Percentiles rank a stretch among this genome's conserved stretches.
phyloP scores from a whole-genome alignment of 805 yeast genomes.

The Cyberlindnera americana region DNA sequence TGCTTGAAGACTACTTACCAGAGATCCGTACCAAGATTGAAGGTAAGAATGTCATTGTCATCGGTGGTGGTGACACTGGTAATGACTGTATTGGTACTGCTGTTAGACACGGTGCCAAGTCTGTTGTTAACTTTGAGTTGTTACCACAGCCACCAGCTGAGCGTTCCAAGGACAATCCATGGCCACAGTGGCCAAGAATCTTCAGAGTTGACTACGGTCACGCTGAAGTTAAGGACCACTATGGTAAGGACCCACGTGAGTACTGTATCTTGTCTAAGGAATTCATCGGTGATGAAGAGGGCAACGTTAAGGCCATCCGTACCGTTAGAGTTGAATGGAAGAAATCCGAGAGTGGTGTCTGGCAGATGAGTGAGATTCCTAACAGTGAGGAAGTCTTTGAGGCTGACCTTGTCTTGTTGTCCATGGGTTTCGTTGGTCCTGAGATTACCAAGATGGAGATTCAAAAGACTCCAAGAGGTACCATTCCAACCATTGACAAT shows the following conservation, averaged over 20 bases:
- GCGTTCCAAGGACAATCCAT: conserved; percentile 93
- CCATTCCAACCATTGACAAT: conserved; percentile 51
- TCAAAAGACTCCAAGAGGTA: conserved; percentile 79
- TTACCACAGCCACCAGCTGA: conserved; percentile 86
- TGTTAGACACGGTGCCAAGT: conserved; percentile 94
- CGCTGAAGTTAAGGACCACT: conserved; percentile 89
- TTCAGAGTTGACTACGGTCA: conserved; percentile 98
- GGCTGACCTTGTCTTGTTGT: conserved; percentile 88
- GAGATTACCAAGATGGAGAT: conserved; percentile 71
- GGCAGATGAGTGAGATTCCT: conserved; percentile 99
- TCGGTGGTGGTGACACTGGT: conserved; percentile 99
- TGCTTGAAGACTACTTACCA: conserved; percentile 76
- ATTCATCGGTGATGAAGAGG: conserved; percentile 91
- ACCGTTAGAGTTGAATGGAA: conserved; percentile 99
- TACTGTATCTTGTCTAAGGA: conserved; percentile 94
- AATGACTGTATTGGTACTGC: conserved; percentile 98
- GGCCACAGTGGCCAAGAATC: conserved; percentile 99
- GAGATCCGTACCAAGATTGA: conserved; percentile 65
- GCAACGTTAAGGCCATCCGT: conserved; percentile 91
- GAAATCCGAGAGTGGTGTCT: conserved; percentile 89
- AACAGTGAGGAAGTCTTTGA: conserved; percentile 92
- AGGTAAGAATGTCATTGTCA: conserved; percentile 91
- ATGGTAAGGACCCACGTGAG: conserved; percentile 97
- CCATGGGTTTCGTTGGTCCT: conserved; percentile 98
- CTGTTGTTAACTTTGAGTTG: conserved; percentile 90